A percentile compares a stretch with the other conserved stretches of the same genome.
These are phyloP conservation scores for Globisporangium orthogonon DNA, from an alignment of 352 stramenopile genomes.

Conservation along the genomic window DNA sequence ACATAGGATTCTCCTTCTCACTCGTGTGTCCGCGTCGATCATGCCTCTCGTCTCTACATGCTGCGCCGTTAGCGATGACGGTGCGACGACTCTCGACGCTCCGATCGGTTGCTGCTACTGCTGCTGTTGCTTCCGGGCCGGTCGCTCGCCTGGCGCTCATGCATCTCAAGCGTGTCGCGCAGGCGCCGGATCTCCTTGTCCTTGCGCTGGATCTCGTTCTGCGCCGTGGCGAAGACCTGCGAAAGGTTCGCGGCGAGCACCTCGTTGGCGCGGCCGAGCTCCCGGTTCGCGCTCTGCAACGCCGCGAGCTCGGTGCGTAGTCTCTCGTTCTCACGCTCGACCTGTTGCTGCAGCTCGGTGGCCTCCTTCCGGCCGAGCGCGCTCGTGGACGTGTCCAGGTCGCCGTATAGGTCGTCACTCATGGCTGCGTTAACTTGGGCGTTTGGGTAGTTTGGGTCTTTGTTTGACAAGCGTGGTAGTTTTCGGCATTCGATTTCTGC, in stretches of 20 bases:
- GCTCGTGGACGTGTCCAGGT: slow-evolving; percentile 74
- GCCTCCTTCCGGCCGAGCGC: slow-evolving; percentile 62
- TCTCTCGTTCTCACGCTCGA: slow-evolving; percentile 44
- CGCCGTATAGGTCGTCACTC: slow-evolving; percentile 67
- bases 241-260: slow-evolving; percentile 72
- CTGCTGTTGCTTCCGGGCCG: not conserved
- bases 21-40: slow-evolving; percentile 4
- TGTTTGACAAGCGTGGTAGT: not conserved
- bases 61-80: not conserved
- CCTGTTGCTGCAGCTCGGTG: slow-evolving; percentile 40
- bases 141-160: slow-evolving; percentile 2
- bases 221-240: slow-evolving; percentile 61
- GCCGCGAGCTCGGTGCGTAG: slow-evolving; percentile 49
- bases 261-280: slow-evolving; percentile 48
- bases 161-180: slow-evolving; percentile 33
- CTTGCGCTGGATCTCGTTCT: slow-evolving; percentile 73
- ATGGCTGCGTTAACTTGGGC: not conserved
- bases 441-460: no score
- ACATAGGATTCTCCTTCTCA: not conserved
- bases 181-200: slow-evolving; percentile 71
- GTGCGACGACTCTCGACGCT: not conserved
- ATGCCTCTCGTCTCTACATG: slow-evolving; percentile 31
- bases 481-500: not conserved
- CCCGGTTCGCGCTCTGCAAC: slow-evolving; percentile 56
- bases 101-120: no score